phyloP scores from a whole-genome alignment of 768 basidiomycete species.

The Boletus tomentosulus region DNA sequence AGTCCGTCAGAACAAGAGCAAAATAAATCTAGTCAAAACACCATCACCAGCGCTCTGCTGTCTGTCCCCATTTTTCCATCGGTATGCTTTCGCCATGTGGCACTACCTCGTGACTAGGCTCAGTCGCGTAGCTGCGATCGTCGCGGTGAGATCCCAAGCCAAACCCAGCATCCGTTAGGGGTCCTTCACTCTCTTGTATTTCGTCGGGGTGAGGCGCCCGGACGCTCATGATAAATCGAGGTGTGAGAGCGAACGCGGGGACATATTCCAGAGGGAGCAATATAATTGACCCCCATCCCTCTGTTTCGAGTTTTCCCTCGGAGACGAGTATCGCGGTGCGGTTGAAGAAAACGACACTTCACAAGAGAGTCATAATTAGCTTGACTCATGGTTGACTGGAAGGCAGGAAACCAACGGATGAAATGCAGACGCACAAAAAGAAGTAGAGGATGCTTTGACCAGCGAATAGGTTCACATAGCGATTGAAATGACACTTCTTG shows the following conservation, averaged over 20 bases:
- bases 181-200: neutral
- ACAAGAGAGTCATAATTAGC: neutral
- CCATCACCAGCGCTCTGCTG: neutral
- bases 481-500: slow-evolving; percentile 5
- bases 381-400: neutral
- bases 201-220: neutral
- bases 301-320: neutral
- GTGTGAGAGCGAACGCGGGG: slow-evolving; percentile 7
- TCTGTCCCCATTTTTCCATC: neutral
- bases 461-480: slow-evolving; percentile 5
- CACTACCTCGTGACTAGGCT: neutral
- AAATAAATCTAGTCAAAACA: neutral
- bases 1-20: neutral
- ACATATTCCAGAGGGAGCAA: slow-evolving; percentile 4
- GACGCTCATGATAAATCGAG: slow-evolving; percentile 10
- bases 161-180: neutral
- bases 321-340: slow-evolving; percentile 2
- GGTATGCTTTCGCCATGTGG: neutral
- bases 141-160: neutral
- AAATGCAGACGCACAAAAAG: slow-evolving; percentile 5
- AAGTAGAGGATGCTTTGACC: slow-evolving; percentile 9
- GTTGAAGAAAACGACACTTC: slow-evolving; percentile 7
- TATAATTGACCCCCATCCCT: neutral
- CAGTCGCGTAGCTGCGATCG: neutral
- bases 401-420: neutral